Base-by-base conservation (phyloP, 768 basidiomycete genomes). In the Clitopilus hobsonii region DNA sequence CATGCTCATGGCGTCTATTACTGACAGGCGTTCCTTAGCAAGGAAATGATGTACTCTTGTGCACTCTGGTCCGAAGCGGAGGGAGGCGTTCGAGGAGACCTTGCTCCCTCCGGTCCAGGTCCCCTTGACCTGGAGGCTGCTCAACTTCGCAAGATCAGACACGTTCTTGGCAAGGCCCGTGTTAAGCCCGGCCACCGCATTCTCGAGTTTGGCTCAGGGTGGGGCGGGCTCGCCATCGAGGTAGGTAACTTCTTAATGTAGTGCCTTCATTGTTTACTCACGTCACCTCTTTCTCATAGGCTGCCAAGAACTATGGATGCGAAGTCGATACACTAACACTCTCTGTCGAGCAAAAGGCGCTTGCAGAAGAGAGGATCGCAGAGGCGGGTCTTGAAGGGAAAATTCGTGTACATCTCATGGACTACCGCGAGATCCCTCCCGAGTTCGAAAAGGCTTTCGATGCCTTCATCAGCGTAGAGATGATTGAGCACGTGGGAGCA, bases 1-100 rank as follows among this genome's bases (percentile, higher is more conserved):
- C 41, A 45, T 20, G 41, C 41, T 45, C 22, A 45, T 23, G n/a
- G 49, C 29, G 26, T 51, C 7, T 32, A 51, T 1, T 51, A 10
- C 26, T 51, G 27, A 51, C 29, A 87, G 86, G 82, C 88, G 48
- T 89, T 93, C 75, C 74, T 94, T 22, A 89, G 86, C 60, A 77
- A 82, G 53, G 93, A 95, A 69, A 95, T 96, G 94, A 95, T 93
- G 83, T 96, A 94, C 70, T 94, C 91, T 0, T 93, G 91, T 67
- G 94, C 83, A 1, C 79, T 95, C 53, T 96, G 90, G 86, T 75
- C 74, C 49, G 81, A 86, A n/a, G 75, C 84, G 8, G 91, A 95
- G 65, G 86, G 85, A 55, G 94, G 92, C 51, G 79, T 94, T 53
- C 79, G 84, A 41, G 88, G 86, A 0, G 89, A 91, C 67, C 71